phyloP scores from a whole-genome alignment of 108 stramenopile genomes.

The Aurantiochytrium sp. region DNA sequence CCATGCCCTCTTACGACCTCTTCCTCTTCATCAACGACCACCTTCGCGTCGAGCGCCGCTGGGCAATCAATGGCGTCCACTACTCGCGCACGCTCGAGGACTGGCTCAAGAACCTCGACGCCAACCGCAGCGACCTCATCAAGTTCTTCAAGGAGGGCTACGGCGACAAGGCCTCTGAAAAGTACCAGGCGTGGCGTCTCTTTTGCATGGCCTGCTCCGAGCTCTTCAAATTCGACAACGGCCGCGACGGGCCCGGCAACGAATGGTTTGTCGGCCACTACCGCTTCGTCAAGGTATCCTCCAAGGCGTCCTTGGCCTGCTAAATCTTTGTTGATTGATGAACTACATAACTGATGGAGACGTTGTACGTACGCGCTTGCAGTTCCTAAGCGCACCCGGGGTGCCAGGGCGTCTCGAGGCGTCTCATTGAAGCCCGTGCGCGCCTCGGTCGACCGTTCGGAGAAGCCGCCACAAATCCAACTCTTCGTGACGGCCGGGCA shows the following conservation, averaged over 20 bases:
- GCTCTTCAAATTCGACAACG: constrained; percentile 68
- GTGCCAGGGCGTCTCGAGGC: no score
- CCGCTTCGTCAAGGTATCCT: constrained; percentile 53
- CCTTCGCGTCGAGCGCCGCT: constrained; percentile 65
- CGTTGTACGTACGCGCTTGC: no score
- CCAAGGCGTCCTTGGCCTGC: no score
- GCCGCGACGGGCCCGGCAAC: constrained; percentile 50
- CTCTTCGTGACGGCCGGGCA: no score
- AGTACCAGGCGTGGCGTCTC: constrained; percentile 80
- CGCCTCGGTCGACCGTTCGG: no score
- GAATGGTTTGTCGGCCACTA: constrained; percentile 67
- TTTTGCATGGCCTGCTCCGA: constrained; percentile 95
- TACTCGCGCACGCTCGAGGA: constrained; percentile 83
- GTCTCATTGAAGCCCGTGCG: no score
- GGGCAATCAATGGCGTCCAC: constrained; percentile 84
- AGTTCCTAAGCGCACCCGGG: no score
- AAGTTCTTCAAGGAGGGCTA: constrained; percentile 68
- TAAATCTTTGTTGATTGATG: no score
- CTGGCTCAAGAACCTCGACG: constrained; percentile 81
- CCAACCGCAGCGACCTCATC: constrained; percentile 60
- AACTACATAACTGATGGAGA: no score
- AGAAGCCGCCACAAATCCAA: no score
- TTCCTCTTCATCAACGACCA: constrained; percentile 78
- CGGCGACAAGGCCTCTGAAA: constrained; percentile 49
- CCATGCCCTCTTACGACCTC: constrained; percentile 86